A percentile compares a stretch with the other conserved stretches of the same genome.
Evolutionary conservation across 2,329 filamentous ascomycete genomes (phyloP).

Genomic region (Sclerotinia sclerotiorum): DNA sequence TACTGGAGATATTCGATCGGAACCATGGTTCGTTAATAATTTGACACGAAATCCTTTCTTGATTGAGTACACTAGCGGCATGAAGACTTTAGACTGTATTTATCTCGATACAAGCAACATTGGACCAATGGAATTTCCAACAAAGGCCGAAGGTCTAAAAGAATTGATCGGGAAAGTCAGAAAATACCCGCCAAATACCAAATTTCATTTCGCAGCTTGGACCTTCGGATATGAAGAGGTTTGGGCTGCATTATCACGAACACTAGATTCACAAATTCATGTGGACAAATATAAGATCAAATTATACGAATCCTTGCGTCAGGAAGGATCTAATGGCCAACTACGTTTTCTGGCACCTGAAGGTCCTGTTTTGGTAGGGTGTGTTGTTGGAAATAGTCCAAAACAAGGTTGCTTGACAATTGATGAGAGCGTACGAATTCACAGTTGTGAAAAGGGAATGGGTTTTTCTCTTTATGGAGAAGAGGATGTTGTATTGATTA

Average conservation of each 20-base stretch:
- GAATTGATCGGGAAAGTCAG: conserved; percentile 71
- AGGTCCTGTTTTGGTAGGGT: conserved; percentile 69
- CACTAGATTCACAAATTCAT: conserved; percentile 70
- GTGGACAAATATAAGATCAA: conserved; percentile 77
- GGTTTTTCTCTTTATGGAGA: conserved; percentile 52
- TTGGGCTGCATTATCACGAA: conserved; percentile 76
- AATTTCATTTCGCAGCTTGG: conserved; percentile 86
- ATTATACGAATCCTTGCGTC: conserved; percentile 64
- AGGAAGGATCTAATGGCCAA: conserved; percentile 44
- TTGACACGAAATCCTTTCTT: conserved; percentile 70
- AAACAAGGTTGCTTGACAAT: conserved; percentile 72
- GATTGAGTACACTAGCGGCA: conserved; percentile 68
- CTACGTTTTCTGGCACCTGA: conserved; percentile 51
- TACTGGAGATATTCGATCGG: conserved; percentile 83
- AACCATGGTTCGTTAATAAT: conserved; percentile 80
- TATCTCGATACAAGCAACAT: conserved; percentile 87
- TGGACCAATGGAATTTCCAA: conserved; percentile 49
- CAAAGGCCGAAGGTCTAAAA: conserved; percentile 71
- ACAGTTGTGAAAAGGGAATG: conserved; percentile 80
- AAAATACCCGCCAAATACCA: conserved; percentile 67
- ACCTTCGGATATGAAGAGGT: conserved; percentile 94
- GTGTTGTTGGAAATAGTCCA: conserved; percentile 68
- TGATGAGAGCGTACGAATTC: conserved; percentile 63
- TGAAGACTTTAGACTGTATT: conserved; percentile 71
- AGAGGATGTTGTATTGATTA: conserved; percentile 67